Conservation (phyloP, 108 stramenopile species). For the Chaetoceros tenuissimus region DNA sequence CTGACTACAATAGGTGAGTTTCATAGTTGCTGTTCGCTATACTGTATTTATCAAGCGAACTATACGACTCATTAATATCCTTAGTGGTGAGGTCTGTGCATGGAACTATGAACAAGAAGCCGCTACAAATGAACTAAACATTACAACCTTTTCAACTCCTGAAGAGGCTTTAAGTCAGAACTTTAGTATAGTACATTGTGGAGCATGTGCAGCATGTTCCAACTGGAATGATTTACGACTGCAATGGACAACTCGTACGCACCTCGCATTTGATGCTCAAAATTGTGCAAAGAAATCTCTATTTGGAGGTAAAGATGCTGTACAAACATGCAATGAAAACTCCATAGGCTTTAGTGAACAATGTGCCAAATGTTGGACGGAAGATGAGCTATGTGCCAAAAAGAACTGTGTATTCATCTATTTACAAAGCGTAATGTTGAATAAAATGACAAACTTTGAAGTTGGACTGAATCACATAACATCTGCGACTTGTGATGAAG, state of each 20-base stretch:
- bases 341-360: constrained; percentile 28
- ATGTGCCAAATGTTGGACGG: constrained; percentile 44
- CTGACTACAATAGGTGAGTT: constrained; percentile 25
- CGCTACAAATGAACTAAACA: too few relatives aligned
- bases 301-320: constrained; percentile 35
- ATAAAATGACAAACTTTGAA: constrained; percentile 31
- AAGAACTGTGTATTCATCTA: constrained; percentile 41
- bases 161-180: constrained; percentile 27
- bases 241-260: constrained; percentile 28
- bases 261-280: constrained; percentile 17
- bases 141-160: constrained; percentile 33
- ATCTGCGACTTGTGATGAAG: constrained; percentile 30
- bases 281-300: constrained; percentile 22
- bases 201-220: constrained; percentile 41
- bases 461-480: constrained; percentile 39
- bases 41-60: too few relatives aligned
- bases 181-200: constrained; percentile 41
- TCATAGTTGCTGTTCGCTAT: too few relatives aligned
- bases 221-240: constrained; percentile 36
- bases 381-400: constrained; percentile 42
- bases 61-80: too few relatives aligned
- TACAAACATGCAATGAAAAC: constrained; percentile 27
- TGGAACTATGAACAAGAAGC: constrained; percentile 31
- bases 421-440: constrained; percentile 36
- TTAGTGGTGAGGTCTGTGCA: constrained; percentile 43